Evolutionary conservation across 1,284 basidiomycete species (phyloP).

Genomic region (Anthracocystis setariae): DNA sequence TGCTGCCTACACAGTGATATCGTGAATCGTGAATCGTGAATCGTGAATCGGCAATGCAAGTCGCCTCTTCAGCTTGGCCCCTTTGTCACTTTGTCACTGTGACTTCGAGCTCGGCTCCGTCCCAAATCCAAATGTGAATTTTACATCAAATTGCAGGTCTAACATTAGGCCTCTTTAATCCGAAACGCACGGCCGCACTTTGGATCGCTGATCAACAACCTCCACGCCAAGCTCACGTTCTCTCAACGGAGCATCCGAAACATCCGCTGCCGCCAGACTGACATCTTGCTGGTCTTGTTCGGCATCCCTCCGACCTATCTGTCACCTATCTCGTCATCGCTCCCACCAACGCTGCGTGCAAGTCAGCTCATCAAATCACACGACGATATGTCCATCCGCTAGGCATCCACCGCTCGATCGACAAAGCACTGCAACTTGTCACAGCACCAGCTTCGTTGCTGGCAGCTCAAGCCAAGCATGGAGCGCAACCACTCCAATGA

Average conservation of each 20-base stretch:
- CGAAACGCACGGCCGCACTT: conserved; percentile 3
- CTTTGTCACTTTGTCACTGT: too few relatives aligned
- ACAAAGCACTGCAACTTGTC: too few relatives aligned
- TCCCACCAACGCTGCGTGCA: too few relatives aligned
- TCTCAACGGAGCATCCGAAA: conserved; percentile 10
- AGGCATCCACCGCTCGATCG: neutral
- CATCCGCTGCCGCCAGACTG: too few relatives aligned
- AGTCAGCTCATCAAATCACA: too few relatives aligned
- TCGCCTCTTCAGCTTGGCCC: neutral
- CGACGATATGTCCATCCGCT: neutral
- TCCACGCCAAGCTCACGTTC: conserved; percentile 14
- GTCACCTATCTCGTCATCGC: neutral
- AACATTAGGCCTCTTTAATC: too few relatives aligned
- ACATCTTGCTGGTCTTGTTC: too few relatives aligned
- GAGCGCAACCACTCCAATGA: conserved; percentile 24
- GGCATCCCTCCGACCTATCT: neutral
- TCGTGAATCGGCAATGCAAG: conserved; percentile 16
- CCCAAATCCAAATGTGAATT: neutral
- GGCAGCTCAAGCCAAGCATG: conserved; percentile 5
- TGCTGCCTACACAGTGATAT: too few relatives aligned
- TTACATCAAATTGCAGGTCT: too few relatives aligned
- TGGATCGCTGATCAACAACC: conserved; percentile 6
- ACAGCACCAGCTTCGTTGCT: too few relatives aligned
- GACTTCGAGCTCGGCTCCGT: conserved; percentile 1
- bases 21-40: too few relatives aligned